Conservation (phyloP, 257 asterid genomes). For the Gynochthodes officinalis region DNA sequence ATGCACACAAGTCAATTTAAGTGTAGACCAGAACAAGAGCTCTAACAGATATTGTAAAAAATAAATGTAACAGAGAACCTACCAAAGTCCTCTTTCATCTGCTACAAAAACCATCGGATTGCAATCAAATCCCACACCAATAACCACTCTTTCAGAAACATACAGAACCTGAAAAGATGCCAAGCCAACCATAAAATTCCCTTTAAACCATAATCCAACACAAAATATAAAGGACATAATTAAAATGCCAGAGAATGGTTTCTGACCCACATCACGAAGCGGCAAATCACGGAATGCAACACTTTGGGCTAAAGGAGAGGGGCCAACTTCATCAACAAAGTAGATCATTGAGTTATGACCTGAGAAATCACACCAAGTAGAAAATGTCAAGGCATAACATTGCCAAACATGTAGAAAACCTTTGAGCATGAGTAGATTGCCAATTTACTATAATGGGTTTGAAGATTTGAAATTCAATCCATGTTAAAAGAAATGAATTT, state of each 20-base stretch:
- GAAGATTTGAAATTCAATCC: background rate
- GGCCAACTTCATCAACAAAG: conserved; percentile 91
- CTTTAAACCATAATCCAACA: conserved; percentile 24
- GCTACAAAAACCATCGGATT: conserved; percentile 86
- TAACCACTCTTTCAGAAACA: conserved; percentile 80
- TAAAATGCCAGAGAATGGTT: conserved; percentile 53
- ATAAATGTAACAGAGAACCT: conserved; percentile 30
- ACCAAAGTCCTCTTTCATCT: conserved; percentile 91
- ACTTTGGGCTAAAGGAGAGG: conserved; percentile 96
- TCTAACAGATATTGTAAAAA: conserved; percentile 4
- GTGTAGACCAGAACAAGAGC: conserved; percentile 1
- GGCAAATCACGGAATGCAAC: conserved; percentile 97
- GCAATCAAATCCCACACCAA: conserved; percentile 98
- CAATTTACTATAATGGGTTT: background rate
- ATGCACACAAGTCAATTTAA: conserved; percentile 1
- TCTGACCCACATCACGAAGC: conserved; percentile 99
- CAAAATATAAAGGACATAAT: conserved; percentile 19
- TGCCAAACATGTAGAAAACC: background rate
- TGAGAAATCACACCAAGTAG: conserved; percentile 30
- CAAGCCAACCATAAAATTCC: conserved; percentile 11
- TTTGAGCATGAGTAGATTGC: too few relatives aligned
- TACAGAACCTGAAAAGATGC: conserved; percentile 59
- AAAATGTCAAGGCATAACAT: background rate
- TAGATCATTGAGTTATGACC: conserved; percentile 98
- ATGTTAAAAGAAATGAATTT: background rate